These are phyloP conservation scores for Lagenidium sp. DNA, from an alignment of 352 stramenopile species.

Conservation along the genomic window DNA sequence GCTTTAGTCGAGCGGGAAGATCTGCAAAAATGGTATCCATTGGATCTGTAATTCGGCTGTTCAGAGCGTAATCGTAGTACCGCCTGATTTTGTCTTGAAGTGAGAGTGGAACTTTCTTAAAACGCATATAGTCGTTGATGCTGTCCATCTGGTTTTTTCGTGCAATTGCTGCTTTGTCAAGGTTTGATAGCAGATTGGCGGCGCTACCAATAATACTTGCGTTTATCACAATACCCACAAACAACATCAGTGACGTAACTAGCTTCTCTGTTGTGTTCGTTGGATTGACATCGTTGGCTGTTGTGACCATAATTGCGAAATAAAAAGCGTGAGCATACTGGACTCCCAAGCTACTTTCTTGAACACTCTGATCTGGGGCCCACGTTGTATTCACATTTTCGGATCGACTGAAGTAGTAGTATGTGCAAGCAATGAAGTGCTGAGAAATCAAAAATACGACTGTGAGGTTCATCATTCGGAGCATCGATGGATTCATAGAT, in stretches of 20 bases:
- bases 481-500: conserved; percentile 55
- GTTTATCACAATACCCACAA: conserved; percentile 72
- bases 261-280: conserved; percentile 44
- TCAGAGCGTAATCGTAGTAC: conserved; percentile 74
- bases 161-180: conserved; percentile 65
- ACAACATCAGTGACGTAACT: conserved; percentile 60
- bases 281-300: conserved; percentile 49
- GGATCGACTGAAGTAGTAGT: conserved; percentile 47
- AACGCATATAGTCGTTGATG: conserved; percentile 76
- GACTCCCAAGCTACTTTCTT: conserved; percentile 19
- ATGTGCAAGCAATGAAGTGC: conserved; percentile 70
- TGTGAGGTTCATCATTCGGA: conserved; percentile 61
- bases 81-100: conserved; percentile 66
- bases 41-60: conserved; percentile 37
- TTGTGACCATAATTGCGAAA: conserved; percentile 62
- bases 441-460: conserved; percentile 61
- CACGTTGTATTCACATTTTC: conserved; percentile 32
- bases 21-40: conserved; percentile 59
- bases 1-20: conserved; percentile 58
- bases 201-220: conserved; percentile 73
- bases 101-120: conserved; percentile 59
- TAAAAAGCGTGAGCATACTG: conserved; percentile 53
- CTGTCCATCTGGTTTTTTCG: conserved; percentile 73
- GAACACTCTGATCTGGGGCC: conserved; percentile 20
- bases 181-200: conserved; percentile 60